Conservation (phyloP, 2,329 filamentous ascomycete species). For the Polychaeton citri region DNA sequence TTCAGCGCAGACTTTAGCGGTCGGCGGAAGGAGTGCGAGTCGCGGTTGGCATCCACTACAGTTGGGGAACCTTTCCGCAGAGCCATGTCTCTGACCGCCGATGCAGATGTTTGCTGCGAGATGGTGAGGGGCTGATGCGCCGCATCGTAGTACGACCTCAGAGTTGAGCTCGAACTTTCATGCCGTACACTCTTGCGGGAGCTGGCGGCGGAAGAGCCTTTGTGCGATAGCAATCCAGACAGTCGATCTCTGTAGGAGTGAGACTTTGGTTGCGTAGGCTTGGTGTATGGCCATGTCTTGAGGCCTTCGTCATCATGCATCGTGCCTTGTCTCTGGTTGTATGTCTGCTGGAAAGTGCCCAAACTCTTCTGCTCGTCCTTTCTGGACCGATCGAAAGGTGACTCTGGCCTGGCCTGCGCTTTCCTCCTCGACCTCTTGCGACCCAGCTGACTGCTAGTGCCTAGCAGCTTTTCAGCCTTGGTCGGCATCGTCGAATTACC, state of each 20-base stretch:
- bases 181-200: constrained; percentile 7
- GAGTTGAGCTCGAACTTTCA: constrained; percentile 24
- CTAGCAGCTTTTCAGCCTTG: constrained; percentile 9
- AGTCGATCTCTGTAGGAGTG: not conserved
- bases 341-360: constrained; percentile 7
- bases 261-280: not conserved
- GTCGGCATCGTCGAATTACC: constrained; percentile 7
- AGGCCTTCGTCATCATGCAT: not conserved
- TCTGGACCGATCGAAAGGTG: constrained; percentile 7
- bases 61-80: constrained; percentile 23
- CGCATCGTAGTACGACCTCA: constrained; percentile 31
- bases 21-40: constrained; percentile 5
- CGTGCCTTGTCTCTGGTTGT: constrained; percentile 2
- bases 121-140: constrained; percentile 26
- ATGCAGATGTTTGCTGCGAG: constrained; percentile 32
- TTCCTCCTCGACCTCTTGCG: constrained; percentile 1
- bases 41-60: constrained; percentile 9
- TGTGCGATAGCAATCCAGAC: not conserved
- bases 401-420: constrained; percentile 6
- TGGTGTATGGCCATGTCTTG: not conserved
- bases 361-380: constrained; percentile 1
- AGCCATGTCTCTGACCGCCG: constrained; percentile 30
- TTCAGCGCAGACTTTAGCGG: constrained; percentile 8
- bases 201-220: not conserved
- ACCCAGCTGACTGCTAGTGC: not conserved